Conservation (phyloP, 164 flowering plant species). For the Kalanchoe fedtschenkoi region DNA sequence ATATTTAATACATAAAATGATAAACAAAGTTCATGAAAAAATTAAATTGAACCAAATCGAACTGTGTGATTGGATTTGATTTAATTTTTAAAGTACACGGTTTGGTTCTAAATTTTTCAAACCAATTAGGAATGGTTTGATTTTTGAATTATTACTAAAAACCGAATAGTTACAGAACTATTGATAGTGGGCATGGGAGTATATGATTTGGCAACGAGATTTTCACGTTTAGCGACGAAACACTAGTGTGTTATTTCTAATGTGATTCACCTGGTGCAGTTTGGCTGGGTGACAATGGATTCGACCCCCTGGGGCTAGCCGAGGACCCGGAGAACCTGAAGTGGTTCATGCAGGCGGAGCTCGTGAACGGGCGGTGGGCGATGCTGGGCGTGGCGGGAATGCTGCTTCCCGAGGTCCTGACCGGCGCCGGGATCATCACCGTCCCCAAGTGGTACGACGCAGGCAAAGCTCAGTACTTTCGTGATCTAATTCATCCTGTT, state of each 20-base stretch:
- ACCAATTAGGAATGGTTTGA: too few relatives aligned
- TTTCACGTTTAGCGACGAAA: not conserved
- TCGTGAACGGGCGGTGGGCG: conserved; percentile 85
- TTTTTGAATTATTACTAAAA: too few relatives aligned
- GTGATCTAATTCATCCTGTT: conserved; percentile 96
- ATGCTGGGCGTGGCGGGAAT: conserved; percentile 96
- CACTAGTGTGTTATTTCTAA: not conserved
- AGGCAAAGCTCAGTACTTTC: conserved; percentile 81
- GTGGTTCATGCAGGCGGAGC: conserved; percentile 93
- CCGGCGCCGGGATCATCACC: conserved; percentile 64
- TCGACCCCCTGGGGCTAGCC: conserved; percentile 82
- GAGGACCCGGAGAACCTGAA: conserved; percentile 95
- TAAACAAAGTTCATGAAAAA: too few relatives aligned
- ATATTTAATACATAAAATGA: too few relatives aligned
- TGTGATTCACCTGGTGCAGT: conserved; percentile 20
- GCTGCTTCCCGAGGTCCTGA: conserved; percentile 83
- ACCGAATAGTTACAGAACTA: too few relatives aligned
- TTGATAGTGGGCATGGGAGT: too few relatives aligned
- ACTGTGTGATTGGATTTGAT: too few relatives aligned
- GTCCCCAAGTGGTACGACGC: conserved; percentile 96
- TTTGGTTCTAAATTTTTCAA: too few relatives aligned
- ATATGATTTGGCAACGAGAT: not conserved
- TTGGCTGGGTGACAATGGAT: conserved; percentile 98
- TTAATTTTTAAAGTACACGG: too few relatives aligned
- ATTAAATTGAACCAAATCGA: too few relatives aligned